A percentile compares a stretch with the other conserved stretches of the same genome.
Conservation (phyloP, 495 filamentous ascomycete genomes). For the Daldinia grandis region DNA sequence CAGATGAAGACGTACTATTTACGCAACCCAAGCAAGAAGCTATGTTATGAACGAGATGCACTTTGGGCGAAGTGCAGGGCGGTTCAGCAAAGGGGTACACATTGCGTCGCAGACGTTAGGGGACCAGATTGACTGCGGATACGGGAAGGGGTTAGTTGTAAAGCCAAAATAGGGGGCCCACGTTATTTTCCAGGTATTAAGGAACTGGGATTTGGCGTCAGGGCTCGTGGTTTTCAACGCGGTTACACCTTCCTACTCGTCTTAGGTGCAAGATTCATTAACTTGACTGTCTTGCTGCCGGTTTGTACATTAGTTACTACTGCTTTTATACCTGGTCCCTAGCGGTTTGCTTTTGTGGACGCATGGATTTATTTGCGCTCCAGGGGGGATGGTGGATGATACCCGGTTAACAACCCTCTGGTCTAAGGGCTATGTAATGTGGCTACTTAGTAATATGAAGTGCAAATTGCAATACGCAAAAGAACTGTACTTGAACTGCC, state of each 20-base stretch:
- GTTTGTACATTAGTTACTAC: slow-evolving; percentile 39
- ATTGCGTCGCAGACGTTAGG: slow-evolving; percentile 28
- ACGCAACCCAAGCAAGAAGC: not conserved
- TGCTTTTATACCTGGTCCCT: slow-evolving; percentile 29
- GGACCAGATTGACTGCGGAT: slow-evolving; percentile 42
- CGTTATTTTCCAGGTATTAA: slow-evolving; percentile 28
- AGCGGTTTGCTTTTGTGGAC: slow-evolving; percentile 8
- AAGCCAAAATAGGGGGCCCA: slow-evolving; percentile 17
- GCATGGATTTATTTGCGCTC: slow-evolving; percentile 25
- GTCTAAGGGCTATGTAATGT: slow-evolving; percentile 30
- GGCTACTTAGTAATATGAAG: slow-evolving; percentile 41
- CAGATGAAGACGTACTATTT: slow-evolving; percentile 1
- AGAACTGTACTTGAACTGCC: not conserved
- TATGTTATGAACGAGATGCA: slow-evolving; percentile 18
- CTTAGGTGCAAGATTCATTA: slow-evolving; percentile 33
- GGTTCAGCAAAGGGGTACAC: slow-evolving; percentile 12
- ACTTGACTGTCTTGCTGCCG: slow-evolving; percentile 24
- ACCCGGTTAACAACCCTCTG: slow-evolving; percentile 24
- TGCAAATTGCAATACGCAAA: slow-evolving; percentile 15
- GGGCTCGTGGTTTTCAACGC: slow-evolving; percentile 29
- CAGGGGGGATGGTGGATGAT: slow-evolving; percentile 22
- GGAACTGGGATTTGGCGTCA: slow-evolving; percentile 28
- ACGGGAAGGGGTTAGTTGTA: slow-evolving; percentile 12
- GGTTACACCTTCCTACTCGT: slow-evolving; percentile 27
- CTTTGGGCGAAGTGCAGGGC: slow-evolving; percentile 9